phyloP scores from a whole-genome alignment of 768 basidiomycete species.

The Galerina sulciceps region DNA sequence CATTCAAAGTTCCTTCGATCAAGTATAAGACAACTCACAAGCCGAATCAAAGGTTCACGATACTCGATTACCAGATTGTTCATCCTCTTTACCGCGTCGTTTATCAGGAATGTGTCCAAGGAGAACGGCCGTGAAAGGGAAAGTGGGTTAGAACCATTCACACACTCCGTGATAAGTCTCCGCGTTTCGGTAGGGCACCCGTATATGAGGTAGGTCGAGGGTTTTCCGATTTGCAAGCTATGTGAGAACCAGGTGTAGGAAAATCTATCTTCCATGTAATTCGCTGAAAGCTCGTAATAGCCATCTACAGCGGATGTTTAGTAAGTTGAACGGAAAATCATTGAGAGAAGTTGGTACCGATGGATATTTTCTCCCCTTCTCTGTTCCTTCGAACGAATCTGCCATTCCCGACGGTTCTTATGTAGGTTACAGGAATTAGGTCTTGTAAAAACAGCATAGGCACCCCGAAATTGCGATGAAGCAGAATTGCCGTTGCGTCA shows the following conservation, averaged over 20 bases:
- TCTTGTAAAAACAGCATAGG: conserved; percentile 8
- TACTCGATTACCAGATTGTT: not conserved
- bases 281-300: not conserved
- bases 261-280: not conserved
- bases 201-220: conserved; percentile 4
- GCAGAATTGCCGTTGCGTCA: conserved; percentile 1
- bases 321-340: not conserved
- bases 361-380: not conserved
- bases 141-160: not conserved
- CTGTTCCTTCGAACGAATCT: not conserved
- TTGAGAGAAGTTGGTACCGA: not conserved
- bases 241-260: conserved; percentile 9
- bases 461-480: conserved; percentile 1
- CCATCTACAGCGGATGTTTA: not conserved
- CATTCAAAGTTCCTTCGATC: no score
- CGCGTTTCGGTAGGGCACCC: not conserved
- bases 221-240: not conserved
- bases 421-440: not conserved
- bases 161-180: conserved; percentile 2
- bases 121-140: conserved; percentile 1
- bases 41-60: not conserved
- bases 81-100: conserved; percentile 1
- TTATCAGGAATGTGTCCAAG: conserved; percentile 7
- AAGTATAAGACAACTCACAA: not conserved
- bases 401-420: not conserved